phyloP scores from a whole-genome alignment of 805 yeast genomes.

The Wickerhamomyces xylosicus region DNA sequence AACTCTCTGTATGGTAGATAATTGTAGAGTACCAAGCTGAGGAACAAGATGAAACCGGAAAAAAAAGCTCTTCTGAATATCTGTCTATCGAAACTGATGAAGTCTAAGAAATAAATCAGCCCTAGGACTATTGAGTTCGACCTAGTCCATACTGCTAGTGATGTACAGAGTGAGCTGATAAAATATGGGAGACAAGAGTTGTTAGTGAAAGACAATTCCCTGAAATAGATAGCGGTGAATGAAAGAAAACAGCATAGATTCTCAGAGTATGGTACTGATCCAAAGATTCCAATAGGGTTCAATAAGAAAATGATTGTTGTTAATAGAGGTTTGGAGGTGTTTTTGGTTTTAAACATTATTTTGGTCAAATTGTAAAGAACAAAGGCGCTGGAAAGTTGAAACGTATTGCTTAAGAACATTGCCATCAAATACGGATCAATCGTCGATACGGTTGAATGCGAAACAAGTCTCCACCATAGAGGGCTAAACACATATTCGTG shows the following conservation, averaged over 20 bases:
- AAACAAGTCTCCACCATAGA: constrained; percentile 54
- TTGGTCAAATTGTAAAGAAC: constrained; percentile 40
- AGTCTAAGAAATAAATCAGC: constrained; percentile 48
- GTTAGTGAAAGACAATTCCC: constrained; percentile 10
- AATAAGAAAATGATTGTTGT: constrained; percentile 39
- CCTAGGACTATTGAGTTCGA: constrained; percentile 77
- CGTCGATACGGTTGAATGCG: constrained; percentile 2
- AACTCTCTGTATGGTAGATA: constrained; percentile 42
- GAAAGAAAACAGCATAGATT: constrained; percentile 53
- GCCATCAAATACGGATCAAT: constrained; percentile 32
- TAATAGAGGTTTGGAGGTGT: constrained; percentile 19
- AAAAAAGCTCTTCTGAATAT: constrained; percentile 23
- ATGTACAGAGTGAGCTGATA: constrained; percentile 29
- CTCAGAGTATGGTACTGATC: constrained; percentile 70
- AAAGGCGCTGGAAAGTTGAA: constrained; percentile 40
- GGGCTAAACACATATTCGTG: constrained; percentile 89
- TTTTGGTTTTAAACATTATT: constrained; percentile 16
- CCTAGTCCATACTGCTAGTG: constrained; percentile 51
- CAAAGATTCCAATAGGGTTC: constrained; percentile 77
- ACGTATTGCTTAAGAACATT: constrained; percentile 36
- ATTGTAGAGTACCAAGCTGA: constrained; percentile 35
- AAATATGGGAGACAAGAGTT: constrained; percentile 3
- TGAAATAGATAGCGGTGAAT: constrained; percentile 44
- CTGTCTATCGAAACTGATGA: constrained; percentile 18
- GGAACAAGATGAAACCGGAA: constrained; percentile 48